Percentiles rank a stretch among this genome's conserved stretches.
Conservation (phyloP, 2,329 filamentous ascomycete genomes). For the Aspergillus vadensis region DNA sequence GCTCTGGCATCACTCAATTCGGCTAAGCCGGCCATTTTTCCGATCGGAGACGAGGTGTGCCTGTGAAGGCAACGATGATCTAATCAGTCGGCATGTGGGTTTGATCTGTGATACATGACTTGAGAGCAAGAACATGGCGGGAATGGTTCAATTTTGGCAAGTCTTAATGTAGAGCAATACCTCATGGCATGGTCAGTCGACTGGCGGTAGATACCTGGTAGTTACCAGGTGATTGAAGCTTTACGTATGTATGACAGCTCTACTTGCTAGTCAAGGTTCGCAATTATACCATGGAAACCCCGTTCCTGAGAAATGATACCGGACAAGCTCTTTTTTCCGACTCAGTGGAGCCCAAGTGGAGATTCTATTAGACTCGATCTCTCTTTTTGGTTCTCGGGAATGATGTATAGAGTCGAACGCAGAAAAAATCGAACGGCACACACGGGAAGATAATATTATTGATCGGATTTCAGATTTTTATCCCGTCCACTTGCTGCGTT, state of each 20-base stretch:
- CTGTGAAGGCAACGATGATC: not conserved
- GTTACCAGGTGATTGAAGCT: not conserved
- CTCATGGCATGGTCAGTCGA: too few relatives aligned
- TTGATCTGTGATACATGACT: not conserved
- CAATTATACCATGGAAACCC: constrained; percentile 1
- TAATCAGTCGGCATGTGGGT: constrained; percentile 6
- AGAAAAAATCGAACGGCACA: constrained; percentile 19
- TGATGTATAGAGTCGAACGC: constrained; percentile 24
- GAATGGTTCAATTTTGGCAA: not conserved
- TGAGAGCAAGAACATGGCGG: not conserved
- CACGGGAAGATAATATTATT: constrained; percentile 13
- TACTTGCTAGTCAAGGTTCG: constrained; percentile 1
- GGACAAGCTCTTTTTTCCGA: constrained; percentile 38
- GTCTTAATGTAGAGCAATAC: too few relatives aligned
- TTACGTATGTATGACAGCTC: constrained; percentile 13
- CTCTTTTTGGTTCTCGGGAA: constrained; percentile 23
- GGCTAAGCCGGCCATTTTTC: constrained; percentile 10
- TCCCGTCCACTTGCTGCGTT: not conserved
- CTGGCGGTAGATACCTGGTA: too few relatives aligned
- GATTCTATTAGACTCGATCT: constrained; percentile 37
- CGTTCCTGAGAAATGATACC: constrained; percentile 18
- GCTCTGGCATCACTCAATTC: constrained; percentile 8
- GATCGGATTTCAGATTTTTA: constrained; percentile 6
- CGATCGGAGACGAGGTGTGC: constrained; percentile 4
- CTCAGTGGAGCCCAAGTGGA: constrained; percentile 33